These are phyloP conservation scores for Phytopythium aichiense DNA, from an alignment of 352 stramenopile genomes.

Conservation along the genomic window DNA sequence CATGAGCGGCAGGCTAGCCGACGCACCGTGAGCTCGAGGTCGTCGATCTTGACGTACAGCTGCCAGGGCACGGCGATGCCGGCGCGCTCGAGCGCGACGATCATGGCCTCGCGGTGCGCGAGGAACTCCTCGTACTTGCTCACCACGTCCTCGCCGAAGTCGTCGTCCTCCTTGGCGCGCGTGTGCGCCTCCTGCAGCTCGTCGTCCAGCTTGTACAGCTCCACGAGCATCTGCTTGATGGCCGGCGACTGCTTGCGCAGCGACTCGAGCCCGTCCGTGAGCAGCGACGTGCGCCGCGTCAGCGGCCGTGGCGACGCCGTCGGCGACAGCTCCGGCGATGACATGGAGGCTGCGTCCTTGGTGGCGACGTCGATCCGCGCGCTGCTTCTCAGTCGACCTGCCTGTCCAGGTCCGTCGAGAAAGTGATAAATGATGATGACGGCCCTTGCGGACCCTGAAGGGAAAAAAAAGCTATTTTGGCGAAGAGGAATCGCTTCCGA, in stretches of 20 bases:
- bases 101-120: slow-evolving; percentile 39
- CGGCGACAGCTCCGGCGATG: neutral
- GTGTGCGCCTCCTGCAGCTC: slow-evolving; percentile 50
- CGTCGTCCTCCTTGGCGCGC: slow-evolving; percentile 54
- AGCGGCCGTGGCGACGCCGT: neutral
- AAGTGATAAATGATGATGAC: too few species aligned
- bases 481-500: too few species aligned
- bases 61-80: slow-evolving; percentile 56
- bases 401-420: too few species aligned
- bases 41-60: slow-evolving; percentile 71
- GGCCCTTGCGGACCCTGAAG: too few species aligned
- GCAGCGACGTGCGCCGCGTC: slow-evolving; percentile 21
- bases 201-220: slow-evolving; percentile 47
- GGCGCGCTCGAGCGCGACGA: slow-evolving; percentile 37
- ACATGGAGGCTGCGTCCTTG: too few species aligned
- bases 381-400: too few species aligned
- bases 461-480: too few species aligned
- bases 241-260: slow-evolving; percentile 24
- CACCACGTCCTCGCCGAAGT: slow-evolving; percentile 61
- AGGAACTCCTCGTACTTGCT: slow-evolving; percentile 54
- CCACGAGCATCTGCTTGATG: slow-evolving; percentile 25
- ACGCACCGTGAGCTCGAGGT: slow-evolving; percentile 72
- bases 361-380: too few species aligned
- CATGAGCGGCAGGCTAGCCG: neutral
- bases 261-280: slow-evolving; percentile 45